Base-by-base conservation (phyloP, 2,329 filamentous ascomycete species). In the Albifimbria verrucaria region DNA sequence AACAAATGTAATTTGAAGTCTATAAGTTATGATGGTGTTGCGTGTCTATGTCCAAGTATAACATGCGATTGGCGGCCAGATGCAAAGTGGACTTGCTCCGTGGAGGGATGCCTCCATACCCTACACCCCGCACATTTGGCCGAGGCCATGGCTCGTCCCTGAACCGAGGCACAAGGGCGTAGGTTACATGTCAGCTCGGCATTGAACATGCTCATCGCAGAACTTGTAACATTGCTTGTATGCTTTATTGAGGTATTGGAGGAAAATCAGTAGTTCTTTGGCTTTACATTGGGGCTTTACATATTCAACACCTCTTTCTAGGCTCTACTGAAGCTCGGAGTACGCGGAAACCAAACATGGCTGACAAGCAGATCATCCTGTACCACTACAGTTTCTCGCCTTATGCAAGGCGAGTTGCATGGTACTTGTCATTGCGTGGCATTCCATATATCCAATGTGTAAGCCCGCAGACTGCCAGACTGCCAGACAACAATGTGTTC, bases 391-490 rank as follows among this genome's bases (percentile, higher is more conserved):
- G 74, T 1, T 77, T 74, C 62, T 89, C 86, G 11, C 86, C 86
- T 0, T 89, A 82, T 62, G 86, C 85, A 7, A 77, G 77, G 51
- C 74, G 85, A 54, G 68, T 90, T 24, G 69, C 80, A 23, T 89
- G 86, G 85, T 90, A 90, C 64, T 74, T 90, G 12, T 75, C 77
- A 39, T 77, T 90, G 3, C 80, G 87, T 42, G 78, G 78, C 23
- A 87, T 90, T 45, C 76, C 80, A 0, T 89, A 86, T 62, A 77
- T 76, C 48, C 79, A 89, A 83, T 89, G 86, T 61, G 84, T 88
- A 74, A 67, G 80, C 75, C 17, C 28, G n/a, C 42, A 17, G 18
- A 44, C 12, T 17, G 11, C 12, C n/a, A 18, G 23, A 21, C 41
- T 47, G 44, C 11, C 7, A 26, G 5, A 7, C 20, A 25, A 7